Base-by-base conservation (phyloP, 352 stramenopile species). In the Pythium grandisporangium region DNA sequence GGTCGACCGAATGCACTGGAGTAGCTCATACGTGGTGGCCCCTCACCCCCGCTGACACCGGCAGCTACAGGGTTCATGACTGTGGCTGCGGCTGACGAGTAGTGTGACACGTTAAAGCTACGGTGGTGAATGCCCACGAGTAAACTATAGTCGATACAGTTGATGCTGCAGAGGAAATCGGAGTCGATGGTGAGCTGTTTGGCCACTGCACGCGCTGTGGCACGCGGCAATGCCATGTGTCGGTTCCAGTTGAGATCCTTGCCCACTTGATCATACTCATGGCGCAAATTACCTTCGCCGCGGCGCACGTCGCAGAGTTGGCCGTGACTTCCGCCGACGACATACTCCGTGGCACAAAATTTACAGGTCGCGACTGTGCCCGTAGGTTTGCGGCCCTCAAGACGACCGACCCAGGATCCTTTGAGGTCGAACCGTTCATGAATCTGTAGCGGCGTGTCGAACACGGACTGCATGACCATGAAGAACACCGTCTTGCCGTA, bases 131-230 rank as follows among this genome's bases (percentile, higher is more conserved):
- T 84, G 3, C 89, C 91, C 40, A 98, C 86, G 19, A 98, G 64
- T 52, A 98, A 79, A 30, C 80, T 96, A 53, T 98, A 98, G 58
- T 98, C 91, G 62, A 98, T 97, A 55, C 93, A 96, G 55, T 96
- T 96, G 64, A 96, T 92, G 19, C 70, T 69, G 36, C 74, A 80
- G 1, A 98, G 55, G 44, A 96, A 98, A 38, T 85, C 61, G 27
- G 84, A 95, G 53, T 98, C 92, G 24, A 58, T 66, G 2, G 64
- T 70, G 1, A 98, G 42, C 43, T 97, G 89, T 2, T 57, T 16
- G 6, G 74, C 71, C 22, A 90, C 74, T 2, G 69, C 64, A 23
- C 55, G 60, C 8, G 76, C 76, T 0, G 75, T 83, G 2, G 53
- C 25, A 13, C 50, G 61, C 4, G 73, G 73, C 20, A 90, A 41